These are phyloP conservation scores for Penicillium ochrochloron DNA, from an alignment of 495 filamentous ascomycete species.

Conservation along the genomic window DNA sequence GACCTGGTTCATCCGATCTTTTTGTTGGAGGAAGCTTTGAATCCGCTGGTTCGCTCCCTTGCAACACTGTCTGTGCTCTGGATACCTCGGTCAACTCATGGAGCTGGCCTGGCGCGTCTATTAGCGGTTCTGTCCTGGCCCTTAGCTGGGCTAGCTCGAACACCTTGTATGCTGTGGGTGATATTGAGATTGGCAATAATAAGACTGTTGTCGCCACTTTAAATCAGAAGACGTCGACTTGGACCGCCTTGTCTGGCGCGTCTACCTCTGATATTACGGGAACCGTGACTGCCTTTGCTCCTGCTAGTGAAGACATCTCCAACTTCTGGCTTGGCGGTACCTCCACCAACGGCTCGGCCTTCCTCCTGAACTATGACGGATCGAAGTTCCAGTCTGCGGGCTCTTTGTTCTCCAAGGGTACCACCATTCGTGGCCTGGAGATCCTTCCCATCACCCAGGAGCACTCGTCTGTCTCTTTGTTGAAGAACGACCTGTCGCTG, in stretches of 20 bases:
- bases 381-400: constrained; percentile 61
- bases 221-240: constrained; percentile 62
- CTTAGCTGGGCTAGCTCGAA: constrained; percentile 76
- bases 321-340: constrained; percentile 81
- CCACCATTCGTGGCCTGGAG: constrained; percentile 77
- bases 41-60: constrained; percentile 80
- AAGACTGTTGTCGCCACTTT: constrained; percentile 74
- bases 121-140: constrained; percentile 69
- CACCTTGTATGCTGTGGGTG: constrained; percentile 74
- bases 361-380: constrained; percentile 77
- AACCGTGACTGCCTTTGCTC: constrained; percentile 72
- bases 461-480: constrained; percentile 66
- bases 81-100: constrained; percentile 70
- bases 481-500: constrained; percentile 70
- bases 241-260: constrained; percentile 69
- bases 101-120: constrained; percentile 71
- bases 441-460: constrained; percentile 69
- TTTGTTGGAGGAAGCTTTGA: constrained; percentile 87
- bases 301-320: constrained; percentile 67
- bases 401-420: constrained; percentile 62
- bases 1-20: constrained; percentile 69
- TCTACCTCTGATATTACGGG: constrained; percentile 67
- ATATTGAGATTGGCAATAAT: constrained; percentile 68
- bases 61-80: constrained; percentile 80
- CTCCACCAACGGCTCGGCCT: constrained; percentile 67